Evolutionary conservation across 1,284 basidiomycete genomes (phyloP).

Genomic region (Peniophora sp.): DNA sequence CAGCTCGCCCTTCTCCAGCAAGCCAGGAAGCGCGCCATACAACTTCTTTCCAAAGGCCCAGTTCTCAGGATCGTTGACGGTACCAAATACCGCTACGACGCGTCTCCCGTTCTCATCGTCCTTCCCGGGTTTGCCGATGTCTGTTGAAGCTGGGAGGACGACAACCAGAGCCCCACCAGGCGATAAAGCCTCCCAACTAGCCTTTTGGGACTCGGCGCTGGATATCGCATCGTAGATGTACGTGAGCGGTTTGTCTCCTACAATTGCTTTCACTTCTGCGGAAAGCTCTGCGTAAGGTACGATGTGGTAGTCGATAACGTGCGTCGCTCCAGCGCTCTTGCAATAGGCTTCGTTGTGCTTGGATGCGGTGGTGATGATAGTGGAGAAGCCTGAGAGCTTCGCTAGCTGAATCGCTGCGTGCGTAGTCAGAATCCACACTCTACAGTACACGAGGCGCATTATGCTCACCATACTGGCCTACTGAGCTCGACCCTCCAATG

Average conservation of each 20-base stretch:
- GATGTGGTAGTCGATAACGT: constrained; percentile 20
- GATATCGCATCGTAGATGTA: neutral
- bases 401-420: neutral
- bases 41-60: neutral
- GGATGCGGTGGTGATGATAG: constrained; percentile 26
- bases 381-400: constrained; percentile 23
- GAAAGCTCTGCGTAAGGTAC: constrained; percentile 1
- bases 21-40: neutral
- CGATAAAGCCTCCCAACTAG: neutral
- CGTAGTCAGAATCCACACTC: constrained; percentile 11
- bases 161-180: neutral
- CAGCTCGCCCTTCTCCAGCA: neutral
- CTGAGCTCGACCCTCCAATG: constrained; percentile 24
- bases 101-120: neutral
- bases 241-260: neutral
- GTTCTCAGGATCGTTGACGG: neutral
- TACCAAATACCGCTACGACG: neutral
- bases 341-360: constrained; percentile 21
- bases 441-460: constrained; percentile 11
- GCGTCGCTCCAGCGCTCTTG: constrained; percentile 26
- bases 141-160: neutral
- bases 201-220: neutral
- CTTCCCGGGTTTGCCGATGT: neutral
- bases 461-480: constrained; percentile 22
- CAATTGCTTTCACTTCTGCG: neutral